Percentiles rank a stretch among this genome's conserved stretches.
Evolutionary conservation across 441 rosid species (phyloP).

Genomic region (Macaranga tanarius): DNA sequence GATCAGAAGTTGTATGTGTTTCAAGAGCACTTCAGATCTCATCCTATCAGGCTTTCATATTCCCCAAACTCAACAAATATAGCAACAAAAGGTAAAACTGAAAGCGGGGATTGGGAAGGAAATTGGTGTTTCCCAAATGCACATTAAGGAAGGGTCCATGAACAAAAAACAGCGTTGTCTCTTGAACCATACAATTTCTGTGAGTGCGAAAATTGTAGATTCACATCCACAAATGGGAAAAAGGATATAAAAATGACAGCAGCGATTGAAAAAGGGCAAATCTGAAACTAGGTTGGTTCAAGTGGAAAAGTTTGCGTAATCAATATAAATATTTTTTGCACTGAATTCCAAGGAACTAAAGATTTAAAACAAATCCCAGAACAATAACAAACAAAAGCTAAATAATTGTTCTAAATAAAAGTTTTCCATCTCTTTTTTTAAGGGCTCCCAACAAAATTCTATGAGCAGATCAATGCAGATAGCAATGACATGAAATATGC

Average conservation of each 20-base stretch:
- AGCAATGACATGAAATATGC: background rate
- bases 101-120: too few relatives aligned
- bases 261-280: background rate
- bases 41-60: background rate
- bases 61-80: background rate
- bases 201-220: background rate
- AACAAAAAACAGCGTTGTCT: background rate
- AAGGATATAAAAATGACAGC: too few relatives aligned
- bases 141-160: too few relatives aligned
- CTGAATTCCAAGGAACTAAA: background rate
- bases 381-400: background rate
- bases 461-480: background rate
- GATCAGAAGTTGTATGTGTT: too few relatives aligned
- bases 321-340: background rate
- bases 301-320: background rate
- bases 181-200: background rate
- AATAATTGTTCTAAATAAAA: background rate
- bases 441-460: background rate
- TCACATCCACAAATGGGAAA: background rate
- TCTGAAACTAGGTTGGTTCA: background rate
- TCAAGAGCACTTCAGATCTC: background rate
- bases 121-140: too few relatives aligned
- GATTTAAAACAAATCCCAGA: background rate
- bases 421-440: background rate
- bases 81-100: background rate